phyloP scores from a whole-genome alignment of 495 filamentous ascomycete genomes.

The Xanthoparmelia taractica region DNA sequence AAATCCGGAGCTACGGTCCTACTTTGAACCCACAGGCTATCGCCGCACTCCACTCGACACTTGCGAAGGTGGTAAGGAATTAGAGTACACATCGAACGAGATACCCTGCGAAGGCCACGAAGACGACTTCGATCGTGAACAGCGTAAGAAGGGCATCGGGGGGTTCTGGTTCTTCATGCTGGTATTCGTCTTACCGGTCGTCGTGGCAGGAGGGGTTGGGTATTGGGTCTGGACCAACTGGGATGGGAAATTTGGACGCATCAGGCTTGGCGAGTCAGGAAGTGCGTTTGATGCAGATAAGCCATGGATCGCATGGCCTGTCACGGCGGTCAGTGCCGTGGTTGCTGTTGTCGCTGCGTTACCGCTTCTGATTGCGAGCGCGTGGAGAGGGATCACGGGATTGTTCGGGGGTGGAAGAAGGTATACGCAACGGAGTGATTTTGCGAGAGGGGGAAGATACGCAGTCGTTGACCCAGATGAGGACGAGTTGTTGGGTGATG shows the following conservation, averaged over 20 bases:
- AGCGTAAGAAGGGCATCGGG: slow-evolving; percentile 47
- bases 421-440: slow-evolving; percentile 77
- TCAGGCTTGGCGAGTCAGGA: slow-evolving; percentile 55
- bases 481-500: slow-evolving; percentile 83
- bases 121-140: slow-evolving; percentile 64
- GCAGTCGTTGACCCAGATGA: slow-evolving; percentile 83
- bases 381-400: slow-evolving; percentile 57
- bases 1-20: slow-evolving; percentile 60
- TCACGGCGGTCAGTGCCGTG: slow-evolving; percentile 67
- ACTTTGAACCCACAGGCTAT: slow-evolving; percentile 76
- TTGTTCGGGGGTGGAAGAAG: slow-evolving; percentile 41
- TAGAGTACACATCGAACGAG: slow-evolving; percentile 52
- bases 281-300: slow-evolving; percentile 54
- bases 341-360: slow-evolving; percentile 68
- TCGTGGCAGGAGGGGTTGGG: slow-evolving; percentile 58
- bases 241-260: slow-evolving; percentile 84
- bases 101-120: slow-evolving; percentile 68
- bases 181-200: slow-evolving; percentile 59
- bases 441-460: slow-evolving; percentile 77
- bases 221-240: slow-evolving; percentile 83
- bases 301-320: slow-evolving; percentile 66
- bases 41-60: slow-evolving; percentile 85
- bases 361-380: slow-evolving; percentile 57
- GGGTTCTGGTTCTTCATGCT: slow-evolving; percentile 80
- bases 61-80: slow-evolving; percentile 62